Conservation (phyloP, 2,329 filamentous ascomycete genomes). For the Beauveria varroae region DNA sequence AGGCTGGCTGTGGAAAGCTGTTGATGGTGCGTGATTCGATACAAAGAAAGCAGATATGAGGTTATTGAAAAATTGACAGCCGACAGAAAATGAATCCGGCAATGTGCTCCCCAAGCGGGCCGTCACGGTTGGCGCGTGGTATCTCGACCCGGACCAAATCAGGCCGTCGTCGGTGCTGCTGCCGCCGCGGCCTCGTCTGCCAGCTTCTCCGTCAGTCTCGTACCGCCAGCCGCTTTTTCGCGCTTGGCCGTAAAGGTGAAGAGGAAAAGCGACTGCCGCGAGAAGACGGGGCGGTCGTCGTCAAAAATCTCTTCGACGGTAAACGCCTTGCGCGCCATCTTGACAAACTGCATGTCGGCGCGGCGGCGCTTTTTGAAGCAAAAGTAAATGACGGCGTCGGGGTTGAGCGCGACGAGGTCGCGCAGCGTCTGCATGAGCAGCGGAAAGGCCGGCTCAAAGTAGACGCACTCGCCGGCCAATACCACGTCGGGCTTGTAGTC, state of each 20-base stretch:
- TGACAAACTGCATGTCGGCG: constrained; percentile 70
- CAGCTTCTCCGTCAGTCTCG: too few relatives aligned
- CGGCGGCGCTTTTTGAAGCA: constrained; percentile 91
- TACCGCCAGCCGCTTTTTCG: background rate
- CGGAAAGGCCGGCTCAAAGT: constrained; percentile 93
- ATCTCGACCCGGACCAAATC: too few relatives aligned
- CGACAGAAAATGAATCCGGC: background rate
- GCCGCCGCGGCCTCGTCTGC: background rate
- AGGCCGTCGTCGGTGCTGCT: background rate
- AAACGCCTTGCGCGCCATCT: constrained; percentile 61
- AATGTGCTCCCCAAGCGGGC: too few relatives aligned
- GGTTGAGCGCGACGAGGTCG: constrained; percentile 66
- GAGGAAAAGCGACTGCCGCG: constrained; percentile 51
- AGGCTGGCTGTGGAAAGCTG: background rate
- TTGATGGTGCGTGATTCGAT: too few relatives aligned
- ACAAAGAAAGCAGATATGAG: background rate
- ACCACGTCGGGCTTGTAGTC: constrained; percentile 66
- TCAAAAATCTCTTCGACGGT: constrained; percentile 54
- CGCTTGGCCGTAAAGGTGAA: constrained; percentile 45
- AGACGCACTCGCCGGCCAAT: constrained; percentile 93
- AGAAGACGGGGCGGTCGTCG: constrained; percentile 50
- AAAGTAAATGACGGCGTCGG: constrained; percentile 60
- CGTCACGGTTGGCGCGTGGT: too few relatives aligned
- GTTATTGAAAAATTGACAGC: background rate
- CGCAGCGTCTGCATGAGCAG: constrained; percentile 72